Conservation (phyloP, 352 stramenopile species). For the Bremia lactucae region DNA sequence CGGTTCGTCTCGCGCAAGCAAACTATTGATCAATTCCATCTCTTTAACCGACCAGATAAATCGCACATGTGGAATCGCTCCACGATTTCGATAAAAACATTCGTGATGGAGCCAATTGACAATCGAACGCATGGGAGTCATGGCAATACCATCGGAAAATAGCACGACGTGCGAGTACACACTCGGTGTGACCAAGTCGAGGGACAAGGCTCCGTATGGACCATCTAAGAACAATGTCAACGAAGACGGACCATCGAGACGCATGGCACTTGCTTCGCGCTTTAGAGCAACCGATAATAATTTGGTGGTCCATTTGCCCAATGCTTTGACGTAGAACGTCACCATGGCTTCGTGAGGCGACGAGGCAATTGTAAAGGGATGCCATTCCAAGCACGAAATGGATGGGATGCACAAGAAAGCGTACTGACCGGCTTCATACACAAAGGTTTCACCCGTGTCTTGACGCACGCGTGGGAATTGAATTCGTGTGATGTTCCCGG, state of each 20-base stretch:
- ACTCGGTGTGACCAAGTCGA: constrained; percentile 29
- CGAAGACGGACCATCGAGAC: constrained; percentile 10
- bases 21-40: constrained; percentile 29
- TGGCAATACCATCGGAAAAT: constrained; percentile 34
- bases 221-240: constrained; percentile 38
- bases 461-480: constrained; percentile 32
- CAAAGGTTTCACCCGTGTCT: constrained; percentile 29
- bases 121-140: constrained; percentile 42
- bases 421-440: constrained; percentile 52
- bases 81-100: constrained; percentile 15
- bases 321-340: constrained; percentile 49
- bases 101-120: constrained; percentile 34
- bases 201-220: constrained; percentile 30
- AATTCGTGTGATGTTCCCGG: constrained; percentile 31
- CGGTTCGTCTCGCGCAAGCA: constrained; percentile 17
- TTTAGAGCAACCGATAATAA: constrained; percentile 30
- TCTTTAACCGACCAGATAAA: constrained; percentile 49
- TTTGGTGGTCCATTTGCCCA: constrained; percentile 57
- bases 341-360: constrained; percentile 57
- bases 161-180: constrained; percentile 45
- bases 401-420: constrained; percentile 72
- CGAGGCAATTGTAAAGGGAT: constrained; percentile 84
- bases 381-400: constrained; percentile 65
- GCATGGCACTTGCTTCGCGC: constrained; percentile 23
- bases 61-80: constrained; percentile 27